phyloP scores from a whole-genome alignment of 2,329 filamentous ascomycete genomes.

The Aspergillus eucalypticola region DNA sequence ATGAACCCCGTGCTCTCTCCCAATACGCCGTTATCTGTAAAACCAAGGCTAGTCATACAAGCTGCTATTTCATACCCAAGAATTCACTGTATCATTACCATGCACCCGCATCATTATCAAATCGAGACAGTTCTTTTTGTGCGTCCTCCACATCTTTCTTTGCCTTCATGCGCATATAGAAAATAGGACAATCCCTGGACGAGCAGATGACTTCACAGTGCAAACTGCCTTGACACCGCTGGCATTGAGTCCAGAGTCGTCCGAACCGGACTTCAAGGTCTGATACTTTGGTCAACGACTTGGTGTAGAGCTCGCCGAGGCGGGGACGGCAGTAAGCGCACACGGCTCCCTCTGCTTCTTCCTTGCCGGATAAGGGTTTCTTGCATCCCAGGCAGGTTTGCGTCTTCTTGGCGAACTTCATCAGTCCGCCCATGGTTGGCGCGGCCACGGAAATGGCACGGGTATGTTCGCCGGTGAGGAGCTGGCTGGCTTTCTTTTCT shows the following conservation, averaged over 20 bases:
- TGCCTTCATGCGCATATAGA: constrained; percentile 99
- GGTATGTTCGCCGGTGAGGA: constrained; percentile 91
- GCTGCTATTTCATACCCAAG: constrained; percentile 1
- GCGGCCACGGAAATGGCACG: constrained; percentile 91
- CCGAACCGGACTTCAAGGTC: constrained; percentile 93
- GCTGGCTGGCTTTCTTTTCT: constrained; percentile 81
- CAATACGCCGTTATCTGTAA: constrained; percentile 17
- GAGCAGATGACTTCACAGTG: constrained; percentile 98
- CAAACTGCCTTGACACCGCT: constrained; percentile 95
- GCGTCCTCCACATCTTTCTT: constrained; percentile 98
- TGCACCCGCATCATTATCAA: constrained; percentile 80
- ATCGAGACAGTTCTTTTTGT: constrained; percentile 83
- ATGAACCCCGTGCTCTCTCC: background rate
- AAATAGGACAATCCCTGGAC: constrained; percentile 95
- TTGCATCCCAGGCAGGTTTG: constrained; percentile 99
- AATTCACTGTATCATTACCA: constrained; percentile 47
- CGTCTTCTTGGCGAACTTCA: constrained; percentile 99
- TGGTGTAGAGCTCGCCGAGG: constrained; percentile 89
- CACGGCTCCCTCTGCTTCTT: constrained; percentile 81
- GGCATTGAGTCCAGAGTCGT: constrained; percentile 95
- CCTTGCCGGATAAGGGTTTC: constrained; percentile 80
- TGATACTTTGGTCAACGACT: constrained; percentile 81
- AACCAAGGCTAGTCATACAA: constrained; percentile 16
- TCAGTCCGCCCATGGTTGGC: constrained; percentile 85
- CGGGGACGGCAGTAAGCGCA: constrained; percentile 82